Evolutionary conservation across 495 filamentous ascomycete species (phyloP), one percentile per base, ranked within the genome.

Genomic region (Poronia punctata): DNA sequence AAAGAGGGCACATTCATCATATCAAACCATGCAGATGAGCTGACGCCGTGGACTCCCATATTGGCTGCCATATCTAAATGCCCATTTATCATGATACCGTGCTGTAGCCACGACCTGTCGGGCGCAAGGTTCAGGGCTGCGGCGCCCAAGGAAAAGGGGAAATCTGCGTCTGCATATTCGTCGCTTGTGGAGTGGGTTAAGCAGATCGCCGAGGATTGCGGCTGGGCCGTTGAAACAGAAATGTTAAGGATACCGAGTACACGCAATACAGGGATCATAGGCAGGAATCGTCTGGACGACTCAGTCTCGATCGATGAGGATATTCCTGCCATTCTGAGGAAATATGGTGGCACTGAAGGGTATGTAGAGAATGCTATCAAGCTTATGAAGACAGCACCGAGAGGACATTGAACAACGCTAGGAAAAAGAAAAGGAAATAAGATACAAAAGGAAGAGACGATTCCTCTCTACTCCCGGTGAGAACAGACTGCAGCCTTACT

Each of bases 21-120:
- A 45, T 90, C 87, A 29, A 97, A 97, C 53, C 92, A 97, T 55
- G 87, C 92, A 15, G 92, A 98, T 57, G 88, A 98, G 62, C 70
- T 98, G 8, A 97, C 93, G 1, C 74, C 85, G 4, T 98, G 92
- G 92, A 96, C 93, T 1, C 93, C 92, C 1, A 73, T 95, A 22
- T 74, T 98, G 30, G 86, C 89, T 20, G 75, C 78, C 20, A 65
- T 85, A 2, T 85, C 84, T 14, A 50, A 73, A 11, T 82, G 74
- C 35, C 84, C 89, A 0, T 98, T 95, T 51, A 75, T 98, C 19
- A 80, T 82, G 36, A 95, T 97, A 26, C 92, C 92, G 2, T 98
- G 92, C 64, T 98, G 92, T 66, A 93, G 87, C 22, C 87, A 95
- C 64, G 71, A 85, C 21, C 78, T 98, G 0, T 77, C 79, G 3